Evolutionary conservation across 1,284 basidiomycete genomes (phyloP), one percentile per base, ranked within the genome.

Genomic region (Ceratobasidium sp.): DNA sequence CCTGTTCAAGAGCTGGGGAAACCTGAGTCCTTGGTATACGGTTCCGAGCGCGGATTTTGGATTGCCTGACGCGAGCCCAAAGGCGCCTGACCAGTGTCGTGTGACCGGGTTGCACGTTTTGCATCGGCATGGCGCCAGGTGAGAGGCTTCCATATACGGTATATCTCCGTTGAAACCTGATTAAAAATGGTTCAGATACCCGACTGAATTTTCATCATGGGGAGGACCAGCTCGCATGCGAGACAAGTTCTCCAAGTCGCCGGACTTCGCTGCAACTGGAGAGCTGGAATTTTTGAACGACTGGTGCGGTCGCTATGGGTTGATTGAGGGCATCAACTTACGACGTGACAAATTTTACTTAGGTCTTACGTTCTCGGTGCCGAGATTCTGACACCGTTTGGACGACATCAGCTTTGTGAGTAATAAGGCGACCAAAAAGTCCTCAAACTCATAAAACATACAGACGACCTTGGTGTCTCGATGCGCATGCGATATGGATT

Each of bases 351-450:
- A 28, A 20, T 40, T 3, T 18, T 44, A 90, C 4, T 1, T 42
- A 81, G 80, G 80, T 42, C 78, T 33, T 88, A 87, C 81, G 80
- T 84, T 76, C 83, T 89, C 6, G 88, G 88, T 23, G 83, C 85
- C 1, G 88, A 88, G 80, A 81, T 89, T 13, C 83, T 89, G 33
- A 87, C 86, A 2, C 87, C 88, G 0, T 87, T 88, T 70, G 89
- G 89, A 7, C 81, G 87, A 20, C 83, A 84, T 71, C 86, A 89
- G 82, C 83, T 86, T 23, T 18, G 10, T 9, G 23, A 39, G 6
- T 51, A 20, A 10, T 10, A 26, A 3, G 28, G 18, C 56, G 12
- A 49, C 23, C 26, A 33, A 33, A 33, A 33, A 33, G 33, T 33
- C 33, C 4, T 33, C 18, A 12, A 26, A 33, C 33, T 33, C 33